Evolutionary conservation across 331 rosid genomes (phyloP), one percentile per base, ranked within the genome.

Genomic region (Prunus yedoensis): DNA sequence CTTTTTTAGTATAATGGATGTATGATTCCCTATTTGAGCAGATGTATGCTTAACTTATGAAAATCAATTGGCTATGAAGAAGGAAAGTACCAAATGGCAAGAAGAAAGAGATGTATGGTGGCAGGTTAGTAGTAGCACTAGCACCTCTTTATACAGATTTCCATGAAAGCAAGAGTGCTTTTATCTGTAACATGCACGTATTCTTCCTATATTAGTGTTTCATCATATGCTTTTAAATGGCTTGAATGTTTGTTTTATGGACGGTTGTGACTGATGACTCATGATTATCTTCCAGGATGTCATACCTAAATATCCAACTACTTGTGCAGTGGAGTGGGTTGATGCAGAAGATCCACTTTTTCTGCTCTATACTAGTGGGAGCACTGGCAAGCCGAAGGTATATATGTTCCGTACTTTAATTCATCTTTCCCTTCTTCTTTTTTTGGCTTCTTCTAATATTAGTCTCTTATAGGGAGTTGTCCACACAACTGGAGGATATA

Each of bases 301-400:
- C 58, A 72, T 92, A 73, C 93, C 91, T 76, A 51, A 27, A 71
- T 88, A 90, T 84, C 88, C 97, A 79, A 85, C 89, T 75, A 76
- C 88, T 60, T 92, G 99, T 81, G 85, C 80, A 20, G 97, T 92
- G 86, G 97, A 95, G 85, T 95, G 99, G 99, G 91, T 95, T 82
- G 97, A 92, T 77, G 97, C 99, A 11, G 99, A 95, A 85, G 92
- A 87, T 79, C 99, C 99, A 77, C 93, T 95, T 73, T 95, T 95
- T 85, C 88, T 95, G 70, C 96, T 95, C 65, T 95, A 92, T 80
- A 95, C 99, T 56, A 95, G 99, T 82, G 99, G 99, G 79, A 95
- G 99, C 82, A 92, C 99, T 7, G 99, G 99, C 76, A 95, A 90
- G 79, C 97, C 99, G 23, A 95, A 92, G 99, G 99, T 92, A 87